Evolutionary conservation across 768 basidiomycete genomes (phyloP), one percentile per base, ranked within the genome.

Genomic region (Lactifluus pinguis): DNA sequence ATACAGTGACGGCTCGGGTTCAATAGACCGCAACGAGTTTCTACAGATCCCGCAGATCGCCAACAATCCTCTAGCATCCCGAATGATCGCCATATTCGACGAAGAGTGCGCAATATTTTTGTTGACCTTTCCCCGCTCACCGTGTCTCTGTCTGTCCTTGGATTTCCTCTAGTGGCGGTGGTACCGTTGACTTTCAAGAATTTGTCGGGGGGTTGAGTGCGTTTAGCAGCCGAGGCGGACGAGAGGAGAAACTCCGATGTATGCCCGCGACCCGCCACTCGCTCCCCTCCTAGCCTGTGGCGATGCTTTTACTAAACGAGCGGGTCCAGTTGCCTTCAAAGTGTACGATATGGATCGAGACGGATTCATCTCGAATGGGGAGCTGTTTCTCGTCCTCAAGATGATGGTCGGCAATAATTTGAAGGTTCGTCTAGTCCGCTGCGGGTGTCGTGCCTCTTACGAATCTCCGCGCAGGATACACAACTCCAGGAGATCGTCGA

Each of bases 381-480:
- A 99, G 74, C 83, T 99, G 34, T 99, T 98, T 77, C 77, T 99
- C 50, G 97, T 99, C 42, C 77, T 99, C 65, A 99, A 99, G 81
- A 98, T 98, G 92, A 99, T 99, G 97, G 97, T 98, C 53, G 97
- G 97, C 38, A 98, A 89, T 73, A 99, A 99, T 74, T 77, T 99
- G 68, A 99, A 99, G 80, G 93, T 93, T 51, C 61, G 73, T 59
- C 30, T 62, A 49, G 41, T 32, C 8, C 41, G 11, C 15, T 45
- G 21, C 30, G 39, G 9, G 11, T 41, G 4, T 34, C 57, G 19
- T 17, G 21, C 44, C 41, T 34, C 21, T 15, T 30, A 44, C 29
- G 25, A 25, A 30, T 21, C 19, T 15, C 3, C 36, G 32, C 39
- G 32, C 71, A 95, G 92, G 97, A 99, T 72, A 91, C 95, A 71